Percentiles rank a stretch among this genome's conserved stretches.
phyloP scores from a whole-genome alignment of 305 asterid genomes.

The Striga hermonthica region DNA sequence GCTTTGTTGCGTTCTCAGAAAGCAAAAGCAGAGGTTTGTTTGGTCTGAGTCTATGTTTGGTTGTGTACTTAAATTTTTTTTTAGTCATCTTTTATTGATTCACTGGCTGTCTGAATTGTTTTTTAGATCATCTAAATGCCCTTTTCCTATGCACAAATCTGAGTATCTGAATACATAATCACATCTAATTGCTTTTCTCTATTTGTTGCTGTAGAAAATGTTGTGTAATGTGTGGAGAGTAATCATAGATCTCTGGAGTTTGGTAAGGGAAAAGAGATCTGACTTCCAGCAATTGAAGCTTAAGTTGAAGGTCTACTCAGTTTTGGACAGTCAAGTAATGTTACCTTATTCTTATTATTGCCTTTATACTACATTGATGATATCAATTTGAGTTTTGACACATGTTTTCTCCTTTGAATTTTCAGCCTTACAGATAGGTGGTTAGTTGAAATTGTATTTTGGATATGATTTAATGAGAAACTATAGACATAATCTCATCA shows the following conservation, averaged over 20 bases:
- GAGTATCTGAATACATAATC: background rate
- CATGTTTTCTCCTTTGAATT: slow-evolving; percentile 10
- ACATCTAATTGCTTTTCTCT: slow-evolving; percentile 7
- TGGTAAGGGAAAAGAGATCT: slow-evolving; percentile 51
- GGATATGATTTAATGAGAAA: too few relatives aligned
- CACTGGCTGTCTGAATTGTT: background rate
- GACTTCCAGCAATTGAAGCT: slow-evolving; percentile 56
- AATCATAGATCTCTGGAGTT: slow-evolving; percentile 46
- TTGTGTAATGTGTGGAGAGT: slow-evolving; percentile 57
- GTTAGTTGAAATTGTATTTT: slow-evolving; percentile 12
- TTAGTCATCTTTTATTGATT: slow-evolving; percentile 9
- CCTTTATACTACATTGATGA: slow-evolving; percentile 3
- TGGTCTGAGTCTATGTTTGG: slow-evolving; percentile 45
- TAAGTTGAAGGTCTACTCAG: slow-evolving; percentile 51
- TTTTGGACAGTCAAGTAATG: slow-evolving; percentile 61
- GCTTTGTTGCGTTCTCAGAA: slow-evolving; percentile 50
- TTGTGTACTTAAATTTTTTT: slow-evolving; percentile 26
- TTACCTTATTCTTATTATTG: background rate
- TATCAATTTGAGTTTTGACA: slow-evolving; percentile 14
- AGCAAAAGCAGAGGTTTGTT: slow-evolving; percentile 68
- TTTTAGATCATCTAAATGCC: slow-evolving; percentile 4
- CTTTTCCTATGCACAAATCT: background rate
- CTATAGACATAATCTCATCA: too few relatives aligned
- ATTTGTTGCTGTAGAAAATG: slow-evolving; percentile 50
- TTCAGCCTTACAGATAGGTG: slow-evolving; percentile 1